Percentiles rank a stretch among this genome's conserved stretches.
These are phyloP conservation scores for Fusarium guadeloupense DNA, from an alignment of 2,329 filamentous ascomycete species.

Conservation along the genomic window DNA sequence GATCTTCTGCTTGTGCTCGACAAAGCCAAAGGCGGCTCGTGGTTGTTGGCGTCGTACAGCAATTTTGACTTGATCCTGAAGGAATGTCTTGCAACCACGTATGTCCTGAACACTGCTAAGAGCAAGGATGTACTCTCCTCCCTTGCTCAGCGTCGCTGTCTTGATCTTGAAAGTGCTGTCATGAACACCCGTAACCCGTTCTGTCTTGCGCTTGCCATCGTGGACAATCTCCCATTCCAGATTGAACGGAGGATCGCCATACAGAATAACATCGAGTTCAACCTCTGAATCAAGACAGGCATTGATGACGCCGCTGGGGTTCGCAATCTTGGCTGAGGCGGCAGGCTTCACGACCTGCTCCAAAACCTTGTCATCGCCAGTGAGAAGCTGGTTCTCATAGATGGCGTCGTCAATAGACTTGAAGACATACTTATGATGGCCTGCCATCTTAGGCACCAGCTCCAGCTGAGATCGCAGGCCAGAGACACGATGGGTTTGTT, in stretches of 20 bases:
- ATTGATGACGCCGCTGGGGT: slow-evolving; percentile 63
- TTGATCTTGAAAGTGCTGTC: slow-evolving; percentile 73
- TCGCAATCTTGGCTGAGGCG: slow-evolving; percentile 78
- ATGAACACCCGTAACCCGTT: slow-evolving; percentile 71
- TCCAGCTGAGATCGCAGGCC: slow-evolving; percentile 85
- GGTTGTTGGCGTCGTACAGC: slow-evolving; percentile 89
- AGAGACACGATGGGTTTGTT: slow-evolving; percentile 66
- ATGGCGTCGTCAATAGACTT: slow-evolving; percentile 82
- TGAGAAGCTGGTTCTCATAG: slow-evolving; percentile 74
- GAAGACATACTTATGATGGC: slow-evolving; percentile 88
- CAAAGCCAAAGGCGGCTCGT: slow-evolving; percentile 82
- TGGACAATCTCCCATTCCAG: slow-evolving; percentile 94
- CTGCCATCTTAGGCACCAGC: slow-evolving; percentile 81
- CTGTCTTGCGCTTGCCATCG: slow-evolving; percentile 81
- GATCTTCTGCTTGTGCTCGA: slow-evolving; percentile 81
- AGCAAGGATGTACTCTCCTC: slow-evolving; percentile 89
- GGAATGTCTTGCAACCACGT: slow-evolving; percentile 83
- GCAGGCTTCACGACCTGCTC: slow-evolving; percentile 95
- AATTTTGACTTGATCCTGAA: slow-evolving; percentile 87
- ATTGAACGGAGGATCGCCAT: slow-evolving; percentile 86
- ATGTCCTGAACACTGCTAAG: slow-evolving; percentile 87
- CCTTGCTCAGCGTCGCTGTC: slow-evolving; percentile 77
- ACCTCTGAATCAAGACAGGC: slow-evolving; percentile 87
- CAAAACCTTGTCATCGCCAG: slow-evolving; percentile 69
- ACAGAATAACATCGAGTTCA: slow-evolving; percentile 76